Evolutionary conservation across 2,329 filamentous ascomycete species (phyloP).

Genomic region (Trichoderma lentiforme): DNA sequence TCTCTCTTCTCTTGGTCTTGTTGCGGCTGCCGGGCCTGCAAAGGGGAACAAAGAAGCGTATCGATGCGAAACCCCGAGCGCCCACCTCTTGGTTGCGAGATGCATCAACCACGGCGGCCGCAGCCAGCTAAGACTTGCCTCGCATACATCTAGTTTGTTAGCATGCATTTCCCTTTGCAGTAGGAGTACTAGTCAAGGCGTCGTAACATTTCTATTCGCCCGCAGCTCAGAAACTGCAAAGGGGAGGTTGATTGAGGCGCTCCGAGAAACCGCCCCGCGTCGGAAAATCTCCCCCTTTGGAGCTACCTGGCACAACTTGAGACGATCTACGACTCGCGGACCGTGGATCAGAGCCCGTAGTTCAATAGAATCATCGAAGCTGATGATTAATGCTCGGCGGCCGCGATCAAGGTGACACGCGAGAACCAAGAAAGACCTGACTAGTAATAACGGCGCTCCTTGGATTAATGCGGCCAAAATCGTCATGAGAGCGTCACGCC

Average conservation of each 20-base stretch:
- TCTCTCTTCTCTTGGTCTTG: neutral
- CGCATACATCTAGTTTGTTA: neutral
- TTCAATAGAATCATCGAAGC: constrained; percentile 46
- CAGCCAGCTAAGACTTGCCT: neutral
- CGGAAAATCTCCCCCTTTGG: constrained; percentile 2
- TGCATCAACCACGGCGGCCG: neutral
- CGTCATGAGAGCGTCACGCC: constrained; percentile 9
- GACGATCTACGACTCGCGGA: constrained; percentile 30
- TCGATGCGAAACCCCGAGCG: neutral
- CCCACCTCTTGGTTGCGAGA: neutral
- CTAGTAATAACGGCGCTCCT: neutral
- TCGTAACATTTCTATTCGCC: neutral
- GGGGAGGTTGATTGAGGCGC: constrained; percentile 4
- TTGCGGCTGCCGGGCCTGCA: neutral
- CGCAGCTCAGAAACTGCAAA: neutral
- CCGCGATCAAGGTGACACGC: neutral
- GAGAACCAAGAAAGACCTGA: neutral
- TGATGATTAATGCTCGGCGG: constrained; percentile 28
- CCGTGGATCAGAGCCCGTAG: constrained; percentile 34
- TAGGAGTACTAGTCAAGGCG: neutral
- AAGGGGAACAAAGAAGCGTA: neutral
- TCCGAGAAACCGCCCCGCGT: constrained; percentile 13
- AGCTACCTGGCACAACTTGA: constrained; percentile 24
- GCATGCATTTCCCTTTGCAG: neutral
- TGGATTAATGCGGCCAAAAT: neutral